A percentile compares a stretch with the other conserved stretches of the same genome.
Conservation (phyloP, 176 grass and related monocot genomes). For the Paspalum vaginatum region DNA sequence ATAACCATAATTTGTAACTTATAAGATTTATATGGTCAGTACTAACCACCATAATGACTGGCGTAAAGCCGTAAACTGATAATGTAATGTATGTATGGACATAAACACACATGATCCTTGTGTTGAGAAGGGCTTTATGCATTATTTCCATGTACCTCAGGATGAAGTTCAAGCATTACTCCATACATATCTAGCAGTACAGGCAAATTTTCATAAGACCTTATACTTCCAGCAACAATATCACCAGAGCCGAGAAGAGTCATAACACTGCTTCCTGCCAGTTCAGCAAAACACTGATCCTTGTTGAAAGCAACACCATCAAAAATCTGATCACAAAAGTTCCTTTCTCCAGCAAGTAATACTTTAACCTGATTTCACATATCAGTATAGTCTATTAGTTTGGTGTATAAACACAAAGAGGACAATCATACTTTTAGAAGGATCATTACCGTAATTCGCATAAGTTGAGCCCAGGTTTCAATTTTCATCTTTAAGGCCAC, state of each 20-base stretch:
- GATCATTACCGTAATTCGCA: constrained; percentile 76
- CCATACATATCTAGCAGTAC: constrained; percentile 93
- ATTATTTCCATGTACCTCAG: constrained; percentile 60
- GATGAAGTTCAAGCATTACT: constrained; percentile 78
- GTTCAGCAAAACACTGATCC: constrained; percentile 82
- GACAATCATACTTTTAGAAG: constrained; percentile 1
- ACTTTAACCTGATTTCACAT: constrained; percentile 65
- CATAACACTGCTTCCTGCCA: constrained; percentile 65
- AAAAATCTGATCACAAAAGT: constrained; percentile 83
- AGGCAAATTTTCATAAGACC: constrained; percentile 81
- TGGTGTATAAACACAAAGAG: constrained; percentile 19
- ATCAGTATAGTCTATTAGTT: constrained; percentile 21
- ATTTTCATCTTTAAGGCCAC: constrained; percentile 77
- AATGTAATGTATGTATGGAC: constrained; percentile 19
- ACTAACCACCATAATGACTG: background rate
- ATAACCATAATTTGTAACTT: background rate
- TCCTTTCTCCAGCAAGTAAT: constrained; percentile 76
- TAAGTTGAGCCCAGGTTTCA: constrained; percentile 82
- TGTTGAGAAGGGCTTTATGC: constrained; percentile 5
- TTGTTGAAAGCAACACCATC: constrained; percentile 66
- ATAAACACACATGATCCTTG: background rate
- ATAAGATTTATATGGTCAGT: constrained; percentile 4
- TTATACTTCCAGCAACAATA: constrained; percentile 87
- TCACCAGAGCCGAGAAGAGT: constrained; percentile 92
- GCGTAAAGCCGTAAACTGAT: background rate